Percentiles rank a stretch among this genome's conserved stretches.
phyloP scores from a whole-genome alignment of 441 rosid species.

The Eugenia klotzschiana region DNA sequence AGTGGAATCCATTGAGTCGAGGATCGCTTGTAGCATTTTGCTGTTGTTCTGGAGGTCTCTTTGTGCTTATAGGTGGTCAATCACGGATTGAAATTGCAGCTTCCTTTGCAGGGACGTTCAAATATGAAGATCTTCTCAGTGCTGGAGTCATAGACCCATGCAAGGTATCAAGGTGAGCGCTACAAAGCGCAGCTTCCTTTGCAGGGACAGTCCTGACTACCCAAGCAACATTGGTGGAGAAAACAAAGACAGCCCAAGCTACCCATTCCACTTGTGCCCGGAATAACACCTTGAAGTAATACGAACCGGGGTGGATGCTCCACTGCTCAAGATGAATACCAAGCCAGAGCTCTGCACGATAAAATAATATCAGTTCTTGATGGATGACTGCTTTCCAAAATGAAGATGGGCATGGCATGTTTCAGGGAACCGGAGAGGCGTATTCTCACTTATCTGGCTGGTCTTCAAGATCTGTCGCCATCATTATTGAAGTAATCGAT shows the following conservation, averaged over 20 bases:
- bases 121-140: slow-evolving; percentile 52
- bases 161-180: slow-evolving; percentile 65
- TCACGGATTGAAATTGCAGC: slow-evolving; percentile 17
- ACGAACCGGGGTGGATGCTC: background rate
- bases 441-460: background rate
- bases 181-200: slow-evolving; percentile 68
- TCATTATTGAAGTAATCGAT: background rate
- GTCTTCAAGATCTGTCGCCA: background rate
- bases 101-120: slow-evolving; percentile 57
- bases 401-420: background rate
- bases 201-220: slow-evolving; percentile 67
- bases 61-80: background rate
- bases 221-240: slow-evolving; percentile 65
- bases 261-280: slow-evolving; percentile 49
- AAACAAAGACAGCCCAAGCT: slow-evolving; percentile 46
- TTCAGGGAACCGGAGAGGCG: background rate
- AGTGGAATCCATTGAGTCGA: background rate
- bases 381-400: background rate
- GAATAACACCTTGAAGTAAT: slow-evolving; percentile 26
- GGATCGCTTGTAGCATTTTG: background rate
- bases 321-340: background rate
- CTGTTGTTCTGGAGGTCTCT: background rate
- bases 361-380: background rate
- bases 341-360: background rate
- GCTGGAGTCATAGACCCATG: slow-evolving; percentile 65